phyloP scores from a whole-genome alignment of 2,329 filamentous ascomycete genomes.

The Teratosphaeriaceae sp. region DNA sequence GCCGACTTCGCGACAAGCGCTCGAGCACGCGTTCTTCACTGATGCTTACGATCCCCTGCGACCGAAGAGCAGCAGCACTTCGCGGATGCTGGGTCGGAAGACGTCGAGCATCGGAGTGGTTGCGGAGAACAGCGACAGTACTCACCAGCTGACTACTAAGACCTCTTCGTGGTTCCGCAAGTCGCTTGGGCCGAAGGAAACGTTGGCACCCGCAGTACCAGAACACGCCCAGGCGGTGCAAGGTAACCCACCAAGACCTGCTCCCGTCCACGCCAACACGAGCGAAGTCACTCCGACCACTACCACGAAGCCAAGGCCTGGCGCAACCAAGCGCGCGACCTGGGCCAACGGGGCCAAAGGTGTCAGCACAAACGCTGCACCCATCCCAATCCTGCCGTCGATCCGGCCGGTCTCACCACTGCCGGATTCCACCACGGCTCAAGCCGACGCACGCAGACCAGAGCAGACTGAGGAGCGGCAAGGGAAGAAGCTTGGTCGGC shows the following conservation, averaged over 20 bases:
- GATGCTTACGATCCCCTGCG: conserved; percentile 88
- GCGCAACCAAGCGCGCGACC: conserved; percentile 74
- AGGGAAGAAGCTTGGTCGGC: conserved; percentile 87
- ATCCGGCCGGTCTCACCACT: conserved; percentile 93
- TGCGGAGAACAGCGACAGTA: conserved; percentile 56
- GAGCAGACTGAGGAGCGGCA: conserved; percentile 54
- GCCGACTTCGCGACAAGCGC: conserved; percentile 87
- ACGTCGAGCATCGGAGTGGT: conserved; percentile 70
- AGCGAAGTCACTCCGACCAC: conserved; percentile 35
- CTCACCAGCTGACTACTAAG: conserved; percentile 63
- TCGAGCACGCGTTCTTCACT: conserved; percentile 89
- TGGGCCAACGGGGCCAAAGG: conserved; percentile 83
- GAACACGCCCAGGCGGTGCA: conserved; percentile 36
- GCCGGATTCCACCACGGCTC: conserved; percentile 86
- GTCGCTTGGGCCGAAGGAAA: conserved; percentile 77
- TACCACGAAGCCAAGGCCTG: conserved; percentile 48
- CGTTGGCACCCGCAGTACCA: conserved; percentile 57
- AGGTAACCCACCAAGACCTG: conserved; percentile 35
- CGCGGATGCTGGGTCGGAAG: conserved; percentile 79
- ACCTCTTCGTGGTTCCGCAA: conserved; percentile 91
- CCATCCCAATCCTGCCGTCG: conserved; percentile 92
- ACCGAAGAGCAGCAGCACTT: conserved; percentile 86
- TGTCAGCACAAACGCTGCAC: conserved; percentile 64
- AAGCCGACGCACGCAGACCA: conserved; percentile 62
- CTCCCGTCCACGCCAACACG: conserved; percentile 38